These are phyloP conservation scores for Penicillium arizonense DNA, from an alignment of 495 filamentous ascomycete genomes.

Conservation along the genomic window DNA sequence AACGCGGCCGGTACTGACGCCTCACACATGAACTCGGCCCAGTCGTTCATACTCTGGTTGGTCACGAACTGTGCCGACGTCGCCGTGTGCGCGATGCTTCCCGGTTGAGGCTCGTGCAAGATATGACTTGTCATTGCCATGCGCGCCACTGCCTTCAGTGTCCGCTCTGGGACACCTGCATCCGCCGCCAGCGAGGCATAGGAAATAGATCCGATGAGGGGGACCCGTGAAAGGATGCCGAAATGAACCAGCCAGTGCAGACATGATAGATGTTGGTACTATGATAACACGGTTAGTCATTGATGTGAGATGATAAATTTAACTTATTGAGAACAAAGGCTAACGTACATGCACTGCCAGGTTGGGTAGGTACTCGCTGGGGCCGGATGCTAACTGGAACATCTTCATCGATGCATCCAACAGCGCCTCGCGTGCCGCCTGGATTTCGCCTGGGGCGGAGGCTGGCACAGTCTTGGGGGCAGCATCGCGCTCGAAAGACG, in stretches of 20 bases:
- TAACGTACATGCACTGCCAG: slow-evolving; percentile 14
- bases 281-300: background rate
- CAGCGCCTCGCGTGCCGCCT: slow-evolving; percentile 11
- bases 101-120: slow-evolving; percentile 21
- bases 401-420: slow-evolving; percentile 1
- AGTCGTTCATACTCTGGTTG: slow-evolving; percentile 18
- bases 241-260: slow-evolving; percentile 21
- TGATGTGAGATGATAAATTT: background rate
- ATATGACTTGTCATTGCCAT: slow-evolving; percentile 37
- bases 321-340: background rate
- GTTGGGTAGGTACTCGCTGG: slow-evolving; percentile 23
- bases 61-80: slow-evolving; percentile 23
- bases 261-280: slow-evolving; percentile 9
- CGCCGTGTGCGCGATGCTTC: slow-evolving; percentile 23
- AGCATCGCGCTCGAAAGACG: background rate
- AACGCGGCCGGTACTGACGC: slow-evolving; percentile 13
- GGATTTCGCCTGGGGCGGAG: background rate
- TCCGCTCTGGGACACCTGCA: slow-evolving; percentile 19
- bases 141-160: slow-evolving; percentile 26
- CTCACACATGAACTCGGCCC: slow-evolving; percentile 19
- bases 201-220: slow-evolving; percentile 17
- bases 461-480: background rate
- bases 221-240: slow-evolving; percentile 23
- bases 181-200: slow-evolving; percentile 25
- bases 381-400: slow-evolving; percentile 18